Evolutionary conservation across 2,329 filamentous ascomycete species (phyloP).

Genomic region (Pseudocercospora eumusae): DNA sequence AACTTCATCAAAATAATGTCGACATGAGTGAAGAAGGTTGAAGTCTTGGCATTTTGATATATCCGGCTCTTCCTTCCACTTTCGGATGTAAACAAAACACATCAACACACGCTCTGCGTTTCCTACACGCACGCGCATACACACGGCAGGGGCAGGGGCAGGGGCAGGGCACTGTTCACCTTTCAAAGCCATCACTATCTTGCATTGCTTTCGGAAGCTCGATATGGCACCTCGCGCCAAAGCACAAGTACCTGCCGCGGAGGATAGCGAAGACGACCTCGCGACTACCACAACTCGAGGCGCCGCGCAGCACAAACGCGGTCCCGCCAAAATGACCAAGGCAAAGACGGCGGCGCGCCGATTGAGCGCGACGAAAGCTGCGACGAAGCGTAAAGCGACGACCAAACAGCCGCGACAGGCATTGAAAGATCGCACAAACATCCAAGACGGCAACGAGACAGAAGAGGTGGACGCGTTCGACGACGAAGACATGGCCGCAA

Average conservation of each 20-base stretch:
- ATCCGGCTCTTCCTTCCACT: background rate
- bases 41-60: background rate
- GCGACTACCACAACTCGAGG: constrained; percentile 23
- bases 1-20: no score
- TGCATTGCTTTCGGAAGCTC: background rate
- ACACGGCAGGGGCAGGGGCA: no score
- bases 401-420: constrained; percentile 44
- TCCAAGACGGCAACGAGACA: constrained; percentile 41
- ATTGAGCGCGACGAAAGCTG: constrained; percentile 40
- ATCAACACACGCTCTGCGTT: background rate
- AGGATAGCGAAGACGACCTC: constrained; percentile 29
- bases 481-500: constrained; percentile 38
- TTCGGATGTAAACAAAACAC: no score
- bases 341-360: constrained; percentile 42
- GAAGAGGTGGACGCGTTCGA: constrained; percentile 50
- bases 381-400: constrained; percentile 44
- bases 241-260: constrained; percentile 19
- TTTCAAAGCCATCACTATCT: background rate
- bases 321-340: constrained; percentile 38
- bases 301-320: constrained; percentile 27
- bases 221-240: constrained; percentile 26
- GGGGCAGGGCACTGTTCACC: no score
- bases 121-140: background rate
- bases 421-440: constrained; percentile 45
- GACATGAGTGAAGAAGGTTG: no score